Evolutionary conservation across 2,329 filamentous ascomycete genomes (phyloP), one percentile per base, ranked within the genome.

Genomic region (Rhynchosporium secalis): DNA sequence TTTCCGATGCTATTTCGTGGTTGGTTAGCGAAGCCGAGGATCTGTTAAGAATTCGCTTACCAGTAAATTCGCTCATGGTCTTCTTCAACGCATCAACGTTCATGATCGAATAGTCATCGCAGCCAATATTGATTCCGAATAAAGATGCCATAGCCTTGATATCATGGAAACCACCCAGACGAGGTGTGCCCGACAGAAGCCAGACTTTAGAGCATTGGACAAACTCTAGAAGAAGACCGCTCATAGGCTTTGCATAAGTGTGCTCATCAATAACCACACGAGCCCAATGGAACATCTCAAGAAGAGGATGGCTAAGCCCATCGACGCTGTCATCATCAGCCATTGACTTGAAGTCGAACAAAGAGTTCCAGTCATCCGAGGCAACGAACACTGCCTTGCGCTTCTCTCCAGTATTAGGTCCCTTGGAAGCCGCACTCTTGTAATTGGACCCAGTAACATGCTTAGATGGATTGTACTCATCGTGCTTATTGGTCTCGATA

Each of bases 261-360:
- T 84, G 88, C 66, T 90, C 87, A 64, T 90, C 87, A 1, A 88
- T 76, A 1, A 89, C 79, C 0, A 89, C 62, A 5, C 87, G 78
- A 60, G 82, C 82, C 71, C 84, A 89, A 2, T 76, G 72, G 69
- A 88, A 89, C 68, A 85, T 79, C 63, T 89, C 85, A 0, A 89
- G 69, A 0, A 84, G 70, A 1, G 77, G 77, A 28, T 41, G 56
- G 29, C 54, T 60, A 49, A 67, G 61, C 48, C 20, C 31, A 20
- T 51, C 58, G 28, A 62, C 10, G 12, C 38, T 36, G 6, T 26
- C 12, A 3, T 26, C 28, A 43, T 31, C 28, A 5, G 38, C 9
- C 13, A 33, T 29, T 7, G 6, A 13, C 20, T 8, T 13, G 10
- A 52, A 59, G 26, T 49, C 28, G 45, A 49, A 58, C 2, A 58